Percentiles rank a stretch among this genome's conserved stretches.
Evolutionary conservation across 768 basidiomycete genomes (phyloP).

Genomic region (Megacollybia marginata): DNA sequence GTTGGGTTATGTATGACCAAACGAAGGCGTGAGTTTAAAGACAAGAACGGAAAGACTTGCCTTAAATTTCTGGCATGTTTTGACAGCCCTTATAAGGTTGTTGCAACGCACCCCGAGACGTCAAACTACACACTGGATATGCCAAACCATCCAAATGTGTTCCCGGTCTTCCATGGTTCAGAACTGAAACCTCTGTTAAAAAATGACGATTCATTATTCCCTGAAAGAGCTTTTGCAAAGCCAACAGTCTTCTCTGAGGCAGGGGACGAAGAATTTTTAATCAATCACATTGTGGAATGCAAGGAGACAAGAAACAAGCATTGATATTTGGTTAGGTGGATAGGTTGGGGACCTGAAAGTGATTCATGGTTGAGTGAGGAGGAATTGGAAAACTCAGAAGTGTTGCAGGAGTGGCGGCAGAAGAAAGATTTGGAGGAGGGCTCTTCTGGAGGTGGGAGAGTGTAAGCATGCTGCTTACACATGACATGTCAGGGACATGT

Average conservation of each 20-base stretch:
- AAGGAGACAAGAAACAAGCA: constrained; percentile 10
- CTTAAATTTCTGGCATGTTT: constrained; percentile 26
- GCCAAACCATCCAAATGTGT: constrained; percentile 10
- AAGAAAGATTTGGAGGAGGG: background rate
- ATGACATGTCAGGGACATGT: background rate
- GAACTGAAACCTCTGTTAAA: constrained; percentile 13
- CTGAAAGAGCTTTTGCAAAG: constrained; percentile 14
- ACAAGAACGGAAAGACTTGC: constrained; percentile 10
- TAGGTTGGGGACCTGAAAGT: constrained; percentile 15
- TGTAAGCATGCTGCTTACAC: background rate
- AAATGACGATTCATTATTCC: constrained; percentile 25
- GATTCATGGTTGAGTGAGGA: constrained; percentile 18
- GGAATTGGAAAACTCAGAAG: constrained; percentile 12
- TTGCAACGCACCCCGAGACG: constrained; percentile 2
- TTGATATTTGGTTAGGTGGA: constrained; percentile 23
- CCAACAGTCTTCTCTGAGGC: constrained; percentile 15
- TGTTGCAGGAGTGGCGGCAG: constrained; percentile 12
- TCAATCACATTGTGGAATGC: constrained; percentile 20
- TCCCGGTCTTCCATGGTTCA: constrained; percentile 22
- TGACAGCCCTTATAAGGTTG: constrained; percentile 16
- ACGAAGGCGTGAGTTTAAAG: constrained; percentile 12
- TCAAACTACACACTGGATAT: constrained; percentile 13
- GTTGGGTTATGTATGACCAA: constrained; percentile 21
- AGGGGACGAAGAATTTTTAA: constrained; percentile 15
- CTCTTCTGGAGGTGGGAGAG: background rate